Conservation (phyloP, 352 stramenopile species). For the Globisporangium cederbergense region DNA sequence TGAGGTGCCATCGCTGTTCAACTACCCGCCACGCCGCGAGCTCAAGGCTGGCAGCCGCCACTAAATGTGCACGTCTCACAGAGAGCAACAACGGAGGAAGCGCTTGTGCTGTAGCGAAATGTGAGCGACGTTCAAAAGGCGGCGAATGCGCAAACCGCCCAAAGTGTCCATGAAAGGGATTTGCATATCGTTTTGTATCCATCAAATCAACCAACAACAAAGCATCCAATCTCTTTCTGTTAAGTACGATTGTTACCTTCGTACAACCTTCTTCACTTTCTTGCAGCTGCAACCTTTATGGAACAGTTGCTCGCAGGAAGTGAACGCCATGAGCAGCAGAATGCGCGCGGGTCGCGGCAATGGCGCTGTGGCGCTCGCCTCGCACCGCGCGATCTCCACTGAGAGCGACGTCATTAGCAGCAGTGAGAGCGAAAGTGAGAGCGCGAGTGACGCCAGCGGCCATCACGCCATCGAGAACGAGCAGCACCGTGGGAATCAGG, state of each 20-base stretch:
- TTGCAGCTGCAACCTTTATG: conserved; percentile 1
- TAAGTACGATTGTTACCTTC: conserved; percentile 3
- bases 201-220: neutral
- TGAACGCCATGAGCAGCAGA: conserved; percentile 3
- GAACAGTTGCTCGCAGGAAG: neutral
- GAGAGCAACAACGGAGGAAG: neutral
- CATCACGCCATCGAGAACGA: conserved; percentile 13
- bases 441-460: conserved; percentile 9
- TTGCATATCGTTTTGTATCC: neutral
- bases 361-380: neutral
- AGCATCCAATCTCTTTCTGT: neutral
- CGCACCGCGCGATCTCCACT: neutral
- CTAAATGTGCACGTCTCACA: conserved; percentile 26
- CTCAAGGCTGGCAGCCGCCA: conserved; percentile 55
- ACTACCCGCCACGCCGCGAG: conserved; percentile 59
- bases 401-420: neutral
- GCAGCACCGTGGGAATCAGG: conserved; percentile 5
- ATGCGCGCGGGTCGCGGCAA: neutral
- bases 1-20: conserved; percentile 63
- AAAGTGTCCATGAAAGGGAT: neutral
- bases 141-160: neutral
- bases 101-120: neutral
- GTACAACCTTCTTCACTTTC: neutral
- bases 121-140: neutral
- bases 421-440: conserved; percentile 14